Evolutionary conservation across 1,284 basidiomycete genomes (phyloP), one percentile per base, ranked within the genome.

Genomic region (Tylopilus orsonianus): DNA sequence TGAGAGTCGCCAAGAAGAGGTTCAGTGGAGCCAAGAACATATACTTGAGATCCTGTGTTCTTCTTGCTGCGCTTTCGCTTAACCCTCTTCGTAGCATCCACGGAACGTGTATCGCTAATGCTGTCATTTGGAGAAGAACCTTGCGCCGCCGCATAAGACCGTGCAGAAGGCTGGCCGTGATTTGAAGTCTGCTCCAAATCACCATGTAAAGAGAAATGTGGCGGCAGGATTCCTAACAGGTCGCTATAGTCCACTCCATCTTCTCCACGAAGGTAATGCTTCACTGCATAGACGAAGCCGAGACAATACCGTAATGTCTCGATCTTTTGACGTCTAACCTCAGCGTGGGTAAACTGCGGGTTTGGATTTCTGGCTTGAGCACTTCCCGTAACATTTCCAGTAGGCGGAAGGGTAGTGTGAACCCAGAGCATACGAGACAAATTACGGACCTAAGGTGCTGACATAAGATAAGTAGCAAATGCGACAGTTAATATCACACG

Each of bases 231-330:
- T 10, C 76, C 82, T 0, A 63, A 61, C 56, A 85, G 84, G 66
- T 92, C 90, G 1, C 75, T 72, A 61, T 80, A 83, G 23, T 82
- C 71, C 4, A 80, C 66, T 1, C 89, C 89, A 56, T 87, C 83
- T 58, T 90, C 85, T 43, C 80, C 85, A 27, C 89, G 81, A 42
- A 91, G 74, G 60, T 92, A 89, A 62, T 84, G 88, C 65, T 91
- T 92, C 18, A 81, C 76, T 9, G 89, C 78, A 61, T 75, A 83
- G 12, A 79, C 80, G 60, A 85, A 93, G 5, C 80, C 78, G 18
- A 89, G 70, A 26, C 81, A 77, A 30, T 91, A 77, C 49, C 81
- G 82, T 40, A 96, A 66, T 18, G 79, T 73, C 54, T 90, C 79
- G 12, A 81, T 77, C 71, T 96, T 96, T 58, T 80, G 75, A 46